A percentile compares a stretch with the other conserved stretches of the same genome.
Evolutionary conservation across 169 alveolate genomes (phyloP).

Genomic region (Theileria equi): DNA sequence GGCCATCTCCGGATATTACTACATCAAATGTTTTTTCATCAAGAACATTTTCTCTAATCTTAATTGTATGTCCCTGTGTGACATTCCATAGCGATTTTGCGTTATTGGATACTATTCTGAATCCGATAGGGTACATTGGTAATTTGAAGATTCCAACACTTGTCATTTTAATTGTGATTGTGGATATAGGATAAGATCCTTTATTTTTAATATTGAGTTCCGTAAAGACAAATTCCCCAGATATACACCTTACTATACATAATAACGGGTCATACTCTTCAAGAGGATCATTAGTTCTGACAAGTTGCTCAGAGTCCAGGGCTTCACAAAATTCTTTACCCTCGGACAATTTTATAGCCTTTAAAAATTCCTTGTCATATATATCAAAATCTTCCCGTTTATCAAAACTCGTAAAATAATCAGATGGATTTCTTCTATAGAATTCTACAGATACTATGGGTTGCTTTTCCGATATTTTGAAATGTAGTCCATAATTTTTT

Average conservation of each 20-base stretch:
- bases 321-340: too few species aligned
- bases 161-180: conserved; percentile 6
- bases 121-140: conserved; percentile 22
- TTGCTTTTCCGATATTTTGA: conserved; percentile 7
- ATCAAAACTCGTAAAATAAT: neutral
- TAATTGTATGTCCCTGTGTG: conserved; percentile 26
- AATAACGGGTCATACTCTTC: conserved; percentile 4
- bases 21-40: conserved; percentile 14
- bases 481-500: conserved; percentile 6
- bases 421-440: neutral
- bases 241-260: conserved; percentile 16
- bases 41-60: conserved; percentile 12
- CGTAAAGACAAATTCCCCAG: conserved; percentile 46
- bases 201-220: conserved; percentile 7
- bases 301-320: too few species aligned
- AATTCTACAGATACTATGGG: too few species aligned
- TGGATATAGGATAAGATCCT: conserved; percentile 8
- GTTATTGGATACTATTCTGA: neutral
- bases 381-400: neutral
- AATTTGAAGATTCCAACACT: conserved; percentile 17
- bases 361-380: too few species aligned
- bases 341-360: too few species aligned
- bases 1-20: conserved; percentile 4
- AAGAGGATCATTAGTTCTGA: too few species aligned
- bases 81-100: too few species aligned